Conservation (phyloP, 192 early-diverging fungal species). For the Coemansia sp. region DNA sequence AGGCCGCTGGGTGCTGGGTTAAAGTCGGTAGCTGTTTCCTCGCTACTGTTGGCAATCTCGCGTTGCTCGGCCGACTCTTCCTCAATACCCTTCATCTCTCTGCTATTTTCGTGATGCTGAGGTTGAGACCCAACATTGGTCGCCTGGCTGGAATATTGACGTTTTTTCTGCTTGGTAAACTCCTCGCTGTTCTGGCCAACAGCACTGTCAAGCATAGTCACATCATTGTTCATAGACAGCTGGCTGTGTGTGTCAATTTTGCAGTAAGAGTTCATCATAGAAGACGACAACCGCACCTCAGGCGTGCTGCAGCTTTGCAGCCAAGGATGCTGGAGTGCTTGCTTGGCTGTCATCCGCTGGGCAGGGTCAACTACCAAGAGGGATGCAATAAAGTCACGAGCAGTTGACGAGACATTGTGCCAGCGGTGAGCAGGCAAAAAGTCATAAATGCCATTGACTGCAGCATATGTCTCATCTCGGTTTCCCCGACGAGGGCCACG, state of each 20-base stretch:
- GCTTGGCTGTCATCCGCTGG: slow-evolving; percentile 67
- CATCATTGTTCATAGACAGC: too few relatives aligned
- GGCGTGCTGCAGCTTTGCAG: slow-evolving; percentile 27
- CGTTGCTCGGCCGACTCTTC: too few relatives aligned
- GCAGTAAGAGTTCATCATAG: not conserved
- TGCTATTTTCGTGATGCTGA: too few relatives aligned
- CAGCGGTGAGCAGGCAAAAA: slow-evolving; percentile 67
- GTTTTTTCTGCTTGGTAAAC: too few relatives aligned
- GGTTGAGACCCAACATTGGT: too few relatives aligned
- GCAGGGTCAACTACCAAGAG: slow-evolving; percentile 70
- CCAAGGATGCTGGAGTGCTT: slow-evolving; percentile 81
- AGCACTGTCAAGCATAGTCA: too few relatives aligned
- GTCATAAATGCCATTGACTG: slow-evolving; percentile 60
- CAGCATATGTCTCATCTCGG: slow-evolving; percentile 58
- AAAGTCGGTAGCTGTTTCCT: too few relatives aligned
- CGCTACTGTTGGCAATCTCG: too few relatives aligned
- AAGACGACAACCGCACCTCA: not conserved
- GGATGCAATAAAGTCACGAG: slow-evolving; percentile 68
- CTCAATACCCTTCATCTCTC: too few relatives aligned
- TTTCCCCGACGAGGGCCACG: slow-evolving; percentile 52
- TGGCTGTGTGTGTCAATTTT: slow-evolving; percentile 8
- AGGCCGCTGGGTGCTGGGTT: too few relatives aligned
- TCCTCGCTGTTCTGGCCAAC: too few relatives aligned
- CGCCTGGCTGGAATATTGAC: too few relatives aligned
- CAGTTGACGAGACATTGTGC: slow-evolving; percentile 58